Evolutionary conservation across 768 basidiomycete genomes (phyloP).

Genomic region (Leccinum variicolor): DNA sequence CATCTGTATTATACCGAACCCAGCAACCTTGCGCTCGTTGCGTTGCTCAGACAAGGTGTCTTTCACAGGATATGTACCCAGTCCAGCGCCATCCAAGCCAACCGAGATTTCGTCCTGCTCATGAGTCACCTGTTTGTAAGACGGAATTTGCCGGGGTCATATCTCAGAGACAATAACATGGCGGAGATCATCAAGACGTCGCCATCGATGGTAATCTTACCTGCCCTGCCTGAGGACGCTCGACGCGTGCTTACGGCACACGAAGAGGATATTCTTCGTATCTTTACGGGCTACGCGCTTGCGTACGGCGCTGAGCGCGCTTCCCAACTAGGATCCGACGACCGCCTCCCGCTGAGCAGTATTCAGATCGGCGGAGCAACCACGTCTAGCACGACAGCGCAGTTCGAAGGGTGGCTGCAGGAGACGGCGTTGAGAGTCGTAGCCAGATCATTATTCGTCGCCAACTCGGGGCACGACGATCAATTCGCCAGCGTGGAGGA

Average conservation of each 20-base stretch:
- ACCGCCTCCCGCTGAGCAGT: constrained; percentile 47
- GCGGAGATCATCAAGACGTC: constrained; percentile 38
- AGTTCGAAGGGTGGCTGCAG: constrained; percentile 37
- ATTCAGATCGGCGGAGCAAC: constrained; percentile 19
- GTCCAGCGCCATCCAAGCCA: constrained; percentile 36
- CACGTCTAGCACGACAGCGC: constrained; percentile 3
- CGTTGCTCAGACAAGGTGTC: constrained; percentile 54
- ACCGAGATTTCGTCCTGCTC: constrained; percentile 48
- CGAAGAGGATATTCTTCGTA: constrained; percentile 44
- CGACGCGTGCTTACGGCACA: constrained; percentile 43
- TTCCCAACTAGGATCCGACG: constrained; percentile 40
- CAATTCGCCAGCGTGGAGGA: constrained; percentile 49
- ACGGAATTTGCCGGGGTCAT: constrained; percentile 47
- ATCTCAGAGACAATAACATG: constrained; percentile 36
- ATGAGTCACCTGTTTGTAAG: constrained; percentile 67
- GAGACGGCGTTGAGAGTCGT: constrained; percentile 35
- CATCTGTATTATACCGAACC: constrained; percentile 67
- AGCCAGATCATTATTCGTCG: constrained; percentile 60
- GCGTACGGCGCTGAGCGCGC: constrained; percentile 43
- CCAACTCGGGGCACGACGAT: constrained; percentile 66
- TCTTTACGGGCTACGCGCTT: constrained; percentile 56
- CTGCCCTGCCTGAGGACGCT: constrained; percentile 42
- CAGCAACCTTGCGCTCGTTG: constrained; percentile 62
- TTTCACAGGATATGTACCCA: constrained; percentile 56
- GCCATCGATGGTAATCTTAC: constrained; percentile 56